These are phyloP conservation scores for Penicillium taxi DNA, from an alignment of 495 filamentous ascomycete species.

Conservation along the genomic window DNA sequence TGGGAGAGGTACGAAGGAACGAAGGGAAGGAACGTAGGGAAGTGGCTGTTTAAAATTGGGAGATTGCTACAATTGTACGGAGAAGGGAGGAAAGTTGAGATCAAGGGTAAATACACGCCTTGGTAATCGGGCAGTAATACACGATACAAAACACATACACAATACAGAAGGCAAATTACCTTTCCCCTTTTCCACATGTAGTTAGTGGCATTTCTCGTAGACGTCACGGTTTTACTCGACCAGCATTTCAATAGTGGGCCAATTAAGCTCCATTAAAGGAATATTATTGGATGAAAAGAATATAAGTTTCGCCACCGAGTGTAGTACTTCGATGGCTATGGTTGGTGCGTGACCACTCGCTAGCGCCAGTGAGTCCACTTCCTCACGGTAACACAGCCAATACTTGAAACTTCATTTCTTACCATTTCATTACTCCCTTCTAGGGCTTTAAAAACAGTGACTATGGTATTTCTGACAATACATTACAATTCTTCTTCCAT, in stretches of 20 bases:
- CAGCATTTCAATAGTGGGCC: slow-evolving; percentile 4
- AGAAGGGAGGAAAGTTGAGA: background rate
- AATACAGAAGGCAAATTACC: too few species aligned
- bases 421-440: background rate
- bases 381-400: slow-evolving; percentile 1
- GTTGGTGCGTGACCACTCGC: slow-evolving; percentile 30
- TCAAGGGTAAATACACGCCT: background rate
- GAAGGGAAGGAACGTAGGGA: too few species aligned
- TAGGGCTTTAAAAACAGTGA: background rate
- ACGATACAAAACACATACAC: too few species aligned
- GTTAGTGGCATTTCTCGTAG: slow-evolving; percentile 14
- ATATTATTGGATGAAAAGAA: background rate
- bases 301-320: slow-evolving; percentile 17
- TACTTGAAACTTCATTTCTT: background rate
- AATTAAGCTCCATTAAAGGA: background rate
- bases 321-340: slow-evolving; percentile 1
- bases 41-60: too few species aligned
- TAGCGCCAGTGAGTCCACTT: too few species aligned
- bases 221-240: slow-evolving; percentile 17
- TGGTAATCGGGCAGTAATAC: slow-evolving; percentile 9
- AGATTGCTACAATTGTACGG: too few species aligned
- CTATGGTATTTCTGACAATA: slow-evolving; percentile 8
- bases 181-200: slow-evolving; percentile 4
- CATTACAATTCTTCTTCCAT: slow-evolving; percentile 6
- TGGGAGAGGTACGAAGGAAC: slow-evolving; percentile 1